phyloP scores from a whole-genome alignment of 2,329 filamentous ascomycete species.

The Pseudonectria foliicola region DNA sequence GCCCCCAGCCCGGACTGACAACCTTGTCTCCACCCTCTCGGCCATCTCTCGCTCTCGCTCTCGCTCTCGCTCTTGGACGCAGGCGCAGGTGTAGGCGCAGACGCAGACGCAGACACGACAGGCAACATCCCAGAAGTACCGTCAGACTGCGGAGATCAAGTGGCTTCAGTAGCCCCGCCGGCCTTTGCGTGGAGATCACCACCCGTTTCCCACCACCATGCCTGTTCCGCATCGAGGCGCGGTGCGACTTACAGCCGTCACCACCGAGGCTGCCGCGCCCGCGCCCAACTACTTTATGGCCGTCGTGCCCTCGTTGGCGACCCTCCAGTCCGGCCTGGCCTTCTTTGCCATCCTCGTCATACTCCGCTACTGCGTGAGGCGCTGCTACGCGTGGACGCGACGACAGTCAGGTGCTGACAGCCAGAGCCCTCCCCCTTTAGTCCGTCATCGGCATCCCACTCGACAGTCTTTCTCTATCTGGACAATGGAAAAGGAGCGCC shows the following conservation, averaged over 20 bases:
- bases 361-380: conserved; percentile 23
- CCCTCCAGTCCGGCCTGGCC: conserved; percentile 23
- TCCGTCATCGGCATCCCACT: conserved; percentile 11
- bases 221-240: conserved; percentile 25
- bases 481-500: conserved; percentile 22
- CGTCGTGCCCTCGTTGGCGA: conserved; percentile 23
- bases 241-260: conserved; percentile 24
- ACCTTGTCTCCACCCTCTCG: conserved; percentile 21
- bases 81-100: too few relatives aligned
- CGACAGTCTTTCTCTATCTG: conserved; percentile 14
- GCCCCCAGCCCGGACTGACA: conserved; percentile 4
- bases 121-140: conserved; percentile 23
- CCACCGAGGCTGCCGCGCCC: conserved; percentile 16
- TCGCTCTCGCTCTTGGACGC: too few relatives aligned
- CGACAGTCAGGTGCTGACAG: conserved; percentile 16
- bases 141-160: conserved; percentile 30
- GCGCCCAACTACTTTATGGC: conserved; percentile 23
- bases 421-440: conserved; percentile 14
- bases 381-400: conserved; percentile 21
- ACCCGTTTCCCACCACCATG: conserved; percentile 23
- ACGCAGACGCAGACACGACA: too few relatives aligned
- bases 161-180: conserved; percentile 26
- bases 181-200: conserved; percentile 18
- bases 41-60: conserved; percentile 22
- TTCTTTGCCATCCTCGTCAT: conserved; percentile 30